Conservation (phyloP, 345 rosid species). For the Hibiscus trionum region DNA sequence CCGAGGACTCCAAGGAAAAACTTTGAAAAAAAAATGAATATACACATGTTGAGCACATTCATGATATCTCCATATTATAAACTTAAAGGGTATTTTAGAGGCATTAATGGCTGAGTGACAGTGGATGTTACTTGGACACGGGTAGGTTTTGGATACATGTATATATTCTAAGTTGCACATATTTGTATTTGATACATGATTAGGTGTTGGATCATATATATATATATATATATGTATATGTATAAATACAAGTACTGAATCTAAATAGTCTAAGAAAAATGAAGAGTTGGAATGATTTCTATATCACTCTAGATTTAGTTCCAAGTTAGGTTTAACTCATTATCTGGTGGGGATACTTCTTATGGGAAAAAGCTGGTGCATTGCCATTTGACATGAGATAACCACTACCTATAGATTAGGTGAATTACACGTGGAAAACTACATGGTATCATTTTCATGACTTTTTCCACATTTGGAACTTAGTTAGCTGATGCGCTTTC, state of each 20-base stretch:
- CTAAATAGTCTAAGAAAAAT: background rate
- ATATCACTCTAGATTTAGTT: constrained; percentile 14
- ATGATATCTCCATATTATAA: background rate
- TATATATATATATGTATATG: too few relatives aligned
- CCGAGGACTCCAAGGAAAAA: background rate
- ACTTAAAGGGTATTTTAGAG: background rate
- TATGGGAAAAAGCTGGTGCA: constrained; percentile 30
- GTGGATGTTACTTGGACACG: background rate
- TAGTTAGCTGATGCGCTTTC: constrained; percentile 14
- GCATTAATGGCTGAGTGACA: constrained; percentile 5
- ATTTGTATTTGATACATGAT: too few relatives aligned
- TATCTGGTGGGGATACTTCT: constrained; percentile 20
- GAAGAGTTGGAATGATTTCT: background rate
- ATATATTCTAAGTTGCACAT: background rate
- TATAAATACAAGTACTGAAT: background rate
- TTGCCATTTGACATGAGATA: constrained; percentile 41
- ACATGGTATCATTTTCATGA: constrained; percentile 38
- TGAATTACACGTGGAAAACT: constrained; percentile 78
- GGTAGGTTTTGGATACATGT: background rate
- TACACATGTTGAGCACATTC: background rate
- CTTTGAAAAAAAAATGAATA: background rate
- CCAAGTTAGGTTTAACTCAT: constrained; percentile 46
- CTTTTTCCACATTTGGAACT: constrained; percentile 20
- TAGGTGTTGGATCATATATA: background rate
- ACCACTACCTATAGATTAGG: constrained; percentile 43